Evolutionary conservation across 1,139 yeast species (phyloP).

Genomic region (Yamadazyma sp.): DNA sequence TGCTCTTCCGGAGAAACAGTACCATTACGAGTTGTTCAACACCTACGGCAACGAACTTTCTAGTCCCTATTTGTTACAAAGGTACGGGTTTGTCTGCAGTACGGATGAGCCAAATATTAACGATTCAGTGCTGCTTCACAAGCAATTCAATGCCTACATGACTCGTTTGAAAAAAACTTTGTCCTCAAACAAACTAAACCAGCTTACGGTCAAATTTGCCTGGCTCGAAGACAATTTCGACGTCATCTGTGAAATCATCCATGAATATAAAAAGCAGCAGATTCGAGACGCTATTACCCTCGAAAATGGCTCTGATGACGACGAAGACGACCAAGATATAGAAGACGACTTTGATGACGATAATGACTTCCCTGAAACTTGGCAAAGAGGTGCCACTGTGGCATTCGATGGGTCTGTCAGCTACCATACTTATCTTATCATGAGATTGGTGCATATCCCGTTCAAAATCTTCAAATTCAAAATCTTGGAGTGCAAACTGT

Average conservation of each 20-base stretch:
- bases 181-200: conserved; percentile 26
- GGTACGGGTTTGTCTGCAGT: conserved; percentile 65
- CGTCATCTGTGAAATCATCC: conserved; percentile 36
- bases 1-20: conserved; percentile 38
- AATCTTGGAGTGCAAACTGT: conserved; percentile 10
- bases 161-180: conserved; percentile 26
- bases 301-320: conserved; percentile 16
- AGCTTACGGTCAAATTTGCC: conserved; percentile 44
- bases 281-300: conserved; percentile 1
- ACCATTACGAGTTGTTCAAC: conserved; percentile 60
- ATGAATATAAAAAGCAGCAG: conserved; percentile 5
- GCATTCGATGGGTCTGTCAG: conserved; percentile 24
- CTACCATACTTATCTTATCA: conserved; percentile 25
- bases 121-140: conserved; percentile 58
- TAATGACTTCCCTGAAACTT: conserved; percentile 24
- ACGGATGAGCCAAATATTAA: conserved; percentile 45
- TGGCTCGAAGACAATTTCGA: conserved; percentile 66
- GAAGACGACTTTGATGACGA: conserved; percentile 19
- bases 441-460: conserved; percentile 26
- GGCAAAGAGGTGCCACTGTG: conserved; percentile 30
- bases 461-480: conserved; percentile 23
- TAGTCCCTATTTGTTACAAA: conserved; percentile 63
- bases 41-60: conserved; percentile 71
- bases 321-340: conserved; percentile 18
- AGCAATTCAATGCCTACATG: conserved; percentile 47